Evolutionary conservation across 805 yeast genomes (phyloP), one percentile per base, ranked within the genome.

Genomic region (Metschnikowia colocasiae): DNA sequence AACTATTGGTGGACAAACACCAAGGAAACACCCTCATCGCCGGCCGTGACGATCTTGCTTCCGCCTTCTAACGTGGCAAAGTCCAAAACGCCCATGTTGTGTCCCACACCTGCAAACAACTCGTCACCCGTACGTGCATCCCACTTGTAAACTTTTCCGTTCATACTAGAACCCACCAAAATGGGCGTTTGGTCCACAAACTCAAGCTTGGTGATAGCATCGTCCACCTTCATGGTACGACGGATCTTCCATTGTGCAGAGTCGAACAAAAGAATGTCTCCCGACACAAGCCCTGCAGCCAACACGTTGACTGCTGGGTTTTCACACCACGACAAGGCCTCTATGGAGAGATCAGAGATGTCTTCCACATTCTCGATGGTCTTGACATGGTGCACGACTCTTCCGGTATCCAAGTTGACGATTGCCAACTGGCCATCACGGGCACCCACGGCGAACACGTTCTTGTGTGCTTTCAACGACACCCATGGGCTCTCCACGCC

Each of bases 1-100:
- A 25, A 13, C 25, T 43, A 50, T 44, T 50, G 47, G 47, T 47
- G 50, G 10, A 41, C 48, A 57, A 82, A 90, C 9, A 92, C 79
- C 54, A 92, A 72, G 10, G 95, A 81, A 27, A 94, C 97, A 56
- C 96, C 96, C 66, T 94, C 99, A 64, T 94, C 99, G 54, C 97
- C 97, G 12, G 97, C 99, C 18, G 97, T 88, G 31, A 90, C 76
- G 38, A 94, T 60, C 62, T 83, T 82, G 43, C 77, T 75, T 23
- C 89, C 92, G 39, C 78, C 69, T 34, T 80, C 82, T 48, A 82
- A 79, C 36, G 84, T 61, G 16, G 85, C 82, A 62, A 94, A 92
- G 59, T 89, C 97, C 53, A 94, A 75, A 16, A 94, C 83, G 52
- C 98, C 98, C 86, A 87, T 87, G 66, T 85, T 86, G 65, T 94